These are phyloP conservation scores for Suillus variegatus DNA, from an alignment of 768 basidiomycete species.

Conservation along the genomic window DNA sequence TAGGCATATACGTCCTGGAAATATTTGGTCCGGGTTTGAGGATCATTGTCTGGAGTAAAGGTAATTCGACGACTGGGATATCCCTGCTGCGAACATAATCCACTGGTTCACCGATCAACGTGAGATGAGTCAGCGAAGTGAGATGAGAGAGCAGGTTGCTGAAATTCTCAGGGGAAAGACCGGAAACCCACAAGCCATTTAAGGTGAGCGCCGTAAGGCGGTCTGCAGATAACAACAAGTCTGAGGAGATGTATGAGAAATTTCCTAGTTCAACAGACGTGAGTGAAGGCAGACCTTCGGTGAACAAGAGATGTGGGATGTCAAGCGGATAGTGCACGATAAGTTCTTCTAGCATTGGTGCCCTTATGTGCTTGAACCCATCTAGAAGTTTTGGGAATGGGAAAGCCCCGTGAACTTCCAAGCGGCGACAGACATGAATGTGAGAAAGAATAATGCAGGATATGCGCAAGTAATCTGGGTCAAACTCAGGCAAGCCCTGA, in stretches of 20 bases:
- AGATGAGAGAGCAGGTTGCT: slow-evolving; percentile 24
- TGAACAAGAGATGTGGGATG: slow-evolving; percentile 1
- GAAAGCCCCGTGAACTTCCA: slow-evolving; percentile 28
- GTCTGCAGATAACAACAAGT: neutral
- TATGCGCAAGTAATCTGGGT: slow-evolving; percentile 24
- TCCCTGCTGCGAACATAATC: slow-evolving; percentile 23
- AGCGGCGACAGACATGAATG: slow-evolving; percentile 24
- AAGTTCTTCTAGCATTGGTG: slow-evolving; percentile 28
- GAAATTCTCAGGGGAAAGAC: slow-evolving; percentile 24
- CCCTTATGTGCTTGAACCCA: slow-evolving; percentile 20
- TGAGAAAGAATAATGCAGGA: slow-evolving; percentile 27
- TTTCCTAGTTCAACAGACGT: neutral
- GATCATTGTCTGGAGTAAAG: slow-evolving; percentile 19
- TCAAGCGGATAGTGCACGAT: slow-evolving; percentile 24
- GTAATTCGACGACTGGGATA: slow-evolving; percentile 17
- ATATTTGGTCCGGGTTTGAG: slow-evolving; percentile 29
- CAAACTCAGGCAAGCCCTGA: slow-evolving; percentile 15
- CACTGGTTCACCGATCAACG: slow-evolving; percentile 28
- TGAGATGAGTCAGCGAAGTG: slow-evolving; percentile 23
- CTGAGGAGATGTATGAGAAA: neutral
- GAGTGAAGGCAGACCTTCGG: slow-evolving; percentile 3
- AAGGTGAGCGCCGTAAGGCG: slow-evolving; percentile 26
- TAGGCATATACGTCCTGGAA: slow-evolving; percentile 28
- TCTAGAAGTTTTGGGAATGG: slow-evolving; percentile 27
- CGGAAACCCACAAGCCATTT: slow-evolving; percentile 22